phyloP scores from a whole-genome alignment of 768 basidiomycete species.

The Phanerochaete carnosa region DNA sequence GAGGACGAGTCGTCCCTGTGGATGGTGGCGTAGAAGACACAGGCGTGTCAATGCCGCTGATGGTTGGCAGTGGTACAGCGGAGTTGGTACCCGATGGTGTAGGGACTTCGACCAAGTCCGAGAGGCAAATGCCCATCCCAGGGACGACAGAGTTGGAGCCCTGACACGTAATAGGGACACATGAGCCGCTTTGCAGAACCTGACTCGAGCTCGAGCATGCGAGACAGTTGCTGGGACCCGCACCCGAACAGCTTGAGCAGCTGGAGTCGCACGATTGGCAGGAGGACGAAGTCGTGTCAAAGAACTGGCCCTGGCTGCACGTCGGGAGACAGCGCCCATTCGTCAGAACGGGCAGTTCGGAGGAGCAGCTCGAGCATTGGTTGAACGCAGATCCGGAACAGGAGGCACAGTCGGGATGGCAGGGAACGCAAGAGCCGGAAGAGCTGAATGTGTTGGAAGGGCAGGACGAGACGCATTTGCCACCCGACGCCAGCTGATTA shows the following conservation, averaged over 20 bases:
- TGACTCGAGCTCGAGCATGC: constrained; percentile 65
- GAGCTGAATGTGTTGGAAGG: constrained; percentile 69
- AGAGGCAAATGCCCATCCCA: constrained; percentile 75
- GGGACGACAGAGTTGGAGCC: constrained; percentile 54
- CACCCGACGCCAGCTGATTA: constrained; percentile 62
- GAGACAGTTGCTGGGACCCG: constrained; percentile 66
- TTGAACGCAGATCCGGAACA: constrained; percentile 78
- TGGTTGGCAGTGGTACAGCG: constrained; percentile 44
- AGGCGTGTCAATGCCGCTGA: constrained; percentile 59
- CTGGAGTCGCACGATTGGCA: constrained; percentile 74
- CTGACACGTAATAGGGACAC: constrained; percentile 59
- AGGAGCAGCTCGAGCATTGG: constrained; percentile 72
- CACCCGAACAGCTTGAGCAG: constrained; percentile 75
- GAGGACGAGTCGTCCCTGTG: constrained; percentile 29
- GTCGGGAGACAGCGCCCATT: constrained; percentile 78
- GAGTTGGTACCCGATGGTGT: constrained; percentile 39
- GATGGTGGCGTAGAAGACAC: constrained; percentile 24
- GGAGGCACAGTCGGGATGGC: constrained; percentile 84
- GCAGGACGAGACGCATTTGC: constrained; percentile 74
- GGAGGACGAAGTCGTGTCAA: constrained; percentile 57
- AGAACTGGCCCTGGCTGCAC: constrained; percentile 70
- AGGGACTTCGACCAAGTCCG: constrained; percentile 61
- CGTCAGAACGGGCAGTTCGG: constrained; percentile 65
- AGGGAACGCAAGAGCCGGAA: constrained; percentile 63
- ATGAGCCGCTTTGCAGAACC: constrained; percentile 64